Base-by-base conservation (phyloP, 2,329 filamentous ascomycete species). In the Pseudogymnoascus sp. region DNA sequence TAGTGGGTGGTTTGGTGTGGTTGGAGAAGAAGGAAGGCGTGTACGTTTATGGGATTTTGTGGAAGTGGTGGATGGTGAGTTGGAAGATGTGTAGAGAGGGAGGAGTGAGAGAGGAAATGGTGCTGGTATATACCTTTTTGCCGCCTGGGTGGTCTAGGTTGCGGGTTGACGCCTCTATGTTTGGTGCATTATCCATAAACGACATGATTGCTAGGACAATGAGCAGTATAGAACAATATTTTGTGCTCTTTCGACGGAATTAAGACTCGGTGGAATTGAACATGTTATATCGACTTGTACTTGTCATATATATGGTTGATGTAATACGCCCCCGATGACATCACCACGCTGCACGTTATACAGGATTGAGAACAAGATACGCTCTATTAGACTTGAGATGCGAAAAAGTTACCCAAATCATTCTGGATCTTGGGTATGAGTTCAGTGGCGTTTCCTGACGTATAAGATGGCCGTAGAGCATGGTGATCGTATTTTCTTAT, bases 61-160 rank as follows among this genome's bases (percentile, higher is more conserved):
- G 23, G 15, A 53, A 1, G 46, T 26, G 42, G 26, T 46, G 42
- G 13, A 6, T 26, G 13, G 11, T 53, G 23, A 3, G 26, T 53
- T 53, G 46, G 46, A 13, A 29, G 42, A 31, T 31, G 46, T 53
- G 46, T 31, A 17, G 46, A 53, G 15, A 17, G 46, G 23, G 15
- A 17, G 10, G 2, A 29, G 15, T 17, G 44, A 10, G 44, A 53
- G 44, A 53, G 23, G 44, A 29, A 53, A 53, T 31, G 26, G 46
- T 53, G 46, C 23, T 53, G 46, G 46, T 53, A 53, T 53, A 53
- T 53, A 35, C 56, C 56, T 60, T 60, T 60, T 60, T 60, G 15
- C 56, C 56, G 2, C 56, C 56, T 37, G 56, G 56, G 21, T 60
- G 56, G 9, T 60, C 31, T 35, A 31, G 31, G 56, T 60, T 60